Conservation (phyloP, 2,329 filamentous ascomycete genomes). For the Hymenoscyphus repandus region DNA sequence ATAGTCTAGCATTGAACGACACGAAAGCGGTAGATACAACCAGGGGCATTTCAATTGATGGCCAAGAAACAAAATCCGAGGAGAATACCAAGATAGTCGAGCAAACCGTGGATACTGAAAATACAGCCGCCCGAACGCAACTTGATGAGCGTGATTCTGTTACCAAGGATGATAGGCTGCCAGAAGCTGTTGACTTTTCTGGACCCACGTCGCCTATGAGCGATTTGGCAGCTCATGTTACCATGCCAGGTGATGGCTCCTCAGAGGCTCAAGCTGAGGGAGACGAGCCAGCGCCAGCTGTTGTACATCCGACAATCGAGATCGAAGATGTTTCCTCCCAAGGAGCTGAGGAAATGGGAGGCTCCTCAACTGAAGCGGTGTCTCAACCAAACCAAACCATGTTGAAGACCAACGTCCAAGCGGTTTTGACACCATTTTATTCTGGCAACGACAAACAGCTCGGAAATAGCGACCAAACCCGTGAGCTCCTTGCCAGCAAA, state of each 20-base stretch:
- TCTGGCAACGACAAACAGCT: slow-evolving; percentile 13
- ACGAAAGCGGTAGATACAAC: too few species aligned
- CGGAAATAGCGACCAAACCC: slow-evolving; percentile 6
- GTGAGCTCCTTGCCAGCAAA: slow-evolving; percentile 3
- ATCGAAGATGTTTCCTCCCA: neutral
- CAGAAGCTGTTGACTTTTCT: neutral
- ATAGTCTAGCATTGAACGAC: too few species aligned
- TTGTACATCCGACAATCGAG: neutral
- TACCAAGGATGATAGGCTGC: too few species aligned
- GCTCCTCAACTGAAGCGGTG: neutral
- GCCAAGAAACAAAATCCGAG: too few species aligned
- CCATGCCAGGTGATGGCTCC: too few species aligned
- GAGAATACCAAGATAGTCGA: too few species aligned
- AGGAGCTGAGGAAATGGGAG: neutral
- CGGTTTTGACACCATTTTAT: slow-evolving; percentile 14
- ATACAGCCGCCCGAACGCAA: too few species aligned
- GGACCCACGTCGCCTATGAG: neutral
- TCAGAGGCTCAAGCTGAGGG: neutral
- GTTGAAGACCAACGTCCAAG: neutral
- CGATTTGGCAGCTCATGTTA: neutral
- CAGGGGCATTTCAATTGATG: too few species aligned
- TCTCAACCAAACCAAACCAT: neutral
- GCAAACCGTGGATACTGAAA: too few species aligned
- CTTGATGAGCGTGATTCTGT: too few species aligned
- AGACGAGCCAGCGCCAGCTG: neutral